Conservation (phyloP, 2,329 filamentous ascomycete species). For the Colletotrichum limetticola region DNA sequence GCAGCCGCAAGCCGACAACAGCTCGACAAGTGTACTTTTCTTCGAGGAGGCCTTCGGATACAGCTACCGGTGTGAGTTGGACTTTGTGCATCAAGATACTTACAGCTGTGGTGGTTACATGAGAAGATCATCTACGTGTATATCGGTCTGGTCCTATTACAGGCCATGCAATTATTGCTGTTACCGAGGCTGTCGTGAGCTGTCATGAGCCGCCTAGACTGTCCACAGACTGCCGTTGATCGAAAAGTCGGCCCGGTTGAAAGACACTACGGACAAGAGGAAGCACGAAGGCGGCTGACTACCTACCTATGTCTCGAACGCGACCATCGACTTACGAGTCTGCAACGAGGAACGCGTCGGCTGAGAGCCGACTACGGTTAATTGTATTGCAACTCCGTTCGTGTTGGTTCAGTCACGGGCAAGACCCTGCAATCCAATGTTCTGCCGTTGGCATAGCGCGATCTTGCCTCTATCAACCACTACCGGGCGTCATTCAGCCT, state of each 20-base stretch:
- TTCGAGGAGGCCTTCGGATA: neutral
- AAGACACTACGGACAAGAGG: too few species aligned
- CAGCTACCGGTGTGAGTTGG: neutral
- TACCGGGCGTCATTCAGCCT: constrained; percentile 24
- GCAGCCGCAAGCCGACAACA: constrained; percentile 26
- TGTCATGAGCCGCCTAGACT: neutral
- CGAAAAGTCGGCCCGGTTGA: neutral
- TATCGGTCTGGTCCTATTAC: neutral
- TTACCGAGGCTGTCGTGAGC: neutral
- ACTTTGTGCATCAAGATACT: neutral
- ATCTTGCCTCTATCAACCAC: neutral
- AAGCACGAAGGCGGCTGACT: neutral
- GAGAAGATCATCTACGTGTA: neutral
- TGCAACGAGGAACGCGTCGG: neutral
- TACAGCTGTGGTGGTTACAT: neutral
- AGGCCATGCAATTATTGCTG: neutral
- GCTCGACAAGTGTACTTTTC: neutral
- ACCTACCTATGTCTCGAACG: neutral
- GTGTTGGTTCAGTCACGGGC: constrained; percentile 1
- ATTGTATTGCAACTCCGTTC: neutral
- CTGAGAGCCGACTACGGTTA: neutral
- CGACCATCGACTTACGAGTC: neutral
- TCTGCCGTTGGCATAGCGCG: constrained; percentile 4
- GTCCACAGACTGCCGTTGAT: neutral
- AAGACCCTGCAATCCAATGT: neutral